These are phyloP conservation scores for Cyberlindnera mrakii DNA, from an alignment of 805 yeast species.

Conservation along the genomic window DNA sequence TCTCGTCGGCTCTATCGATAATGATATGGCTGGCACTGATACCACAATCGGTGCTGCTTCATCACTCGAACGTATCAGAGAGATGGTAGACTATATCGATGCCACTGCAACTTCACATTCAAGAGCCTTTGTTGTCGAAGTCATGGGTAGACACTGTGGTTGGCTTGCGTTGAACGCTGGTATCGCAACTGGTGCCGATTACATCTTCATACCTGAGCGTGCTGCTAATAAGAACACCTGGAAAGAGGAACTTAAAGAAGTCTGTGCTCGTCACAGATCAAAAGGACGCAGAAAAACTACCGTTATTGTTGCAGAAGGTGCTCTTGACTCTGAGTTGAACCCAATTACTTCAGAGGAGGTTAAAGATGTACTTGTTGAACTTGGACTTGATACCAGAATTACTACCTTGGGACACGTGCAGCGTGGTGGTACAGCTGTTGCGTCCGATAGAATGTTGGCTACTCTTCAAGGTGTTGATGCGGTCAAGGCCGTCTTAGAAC, in stretches of 20 bases:
- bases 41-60: slow-evolving; percentile 96
- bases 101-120: slow-evolving; percentile 97
- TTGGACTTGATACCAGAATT: slow-evolving; percentile 91
- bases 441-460: slow-evolving; percentile 85
- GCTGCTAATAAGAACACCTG: slow-evolving; percentile 74
- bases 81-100: slow-evolving; percentile 92
- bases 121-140: slow-evolving; percentile 95
- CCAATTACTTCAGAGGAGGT: slow-evolving; percentile 81
- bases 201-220: slow-evolving; percentile 88
- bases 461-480: slow-evolving; percentile 98
- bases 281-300: slow-evolving; percentile 92
- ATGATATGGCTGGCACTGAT: slow-evolving; percentile 96
- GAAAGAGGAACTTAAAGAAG: slow-evolving; percentile 72
- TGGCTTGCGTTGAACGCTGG: slow-evolving; percentile 99
- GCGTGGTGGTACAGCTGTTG: slow-evolving; percentile 98
- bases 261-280: slow-evolving; percentile 72
- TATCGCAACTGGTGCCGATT: slow-evolving; percentile 93
- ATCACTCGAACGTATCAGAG: slow-evolving; percentile 86
- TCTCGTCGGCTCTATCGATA: slow-evolving; percentile 93
- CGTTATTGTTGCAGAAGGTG: slow-evolving; percentile 98
- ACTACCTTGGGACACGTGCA: slow-evolving; percentile 97
- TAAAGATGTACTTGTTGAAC: slow-evolving; percentile 69
- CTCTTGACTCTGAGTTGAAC: slow-evolving; percentile 72
- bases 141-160: slow-evolving; percentile 99
- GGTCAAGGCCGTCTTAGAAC: slow-evolving; percentile 82